Conservation (phyloP, 306 rosid genomes). For the Gynostemma pentaphyllum region DNA sequence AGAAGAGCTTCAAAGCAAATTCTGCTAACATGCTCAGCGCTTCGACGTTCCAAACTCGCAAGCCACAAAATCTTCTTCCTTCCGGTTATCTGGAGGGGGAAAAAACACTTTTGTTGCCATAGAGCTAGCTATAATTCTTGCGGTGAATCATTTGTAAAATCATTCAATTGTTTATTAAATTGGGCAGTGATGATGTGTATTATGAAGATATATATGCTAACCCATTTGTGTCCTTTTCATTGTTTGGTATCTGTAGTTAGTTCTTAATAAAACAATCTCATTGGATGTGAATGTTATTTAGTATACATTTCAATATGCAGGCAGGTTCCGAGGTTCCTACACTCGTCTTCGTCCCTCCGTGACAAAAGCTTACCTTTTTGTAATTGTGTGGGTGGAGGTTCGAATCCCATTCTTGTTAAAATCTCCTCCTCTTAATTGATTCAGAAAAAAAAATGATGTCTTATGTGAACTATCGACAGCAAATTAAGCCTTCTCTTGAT, state of each 20-base stretch:
- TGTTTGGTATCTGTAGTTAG: not conserved
- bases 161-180: conserved; percentile 9
- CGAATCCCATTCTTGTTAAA: too few species aligned
- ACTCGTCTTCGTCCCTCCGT: too few species aligned
- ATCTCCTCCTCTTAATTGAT: too few species aligned
- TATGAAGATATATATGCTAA: conserved; percentile 5
- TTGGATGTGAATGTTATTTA: not conserved
- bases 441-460: too few species aligned
- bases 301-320: not conserved
- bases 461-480: too few species aligned
- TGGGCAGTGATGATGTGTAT: not conserved
- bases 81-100: not conserved
- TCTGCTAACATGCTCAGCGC: not conserved
- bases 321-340: not conserved
- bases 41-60: not conserved
- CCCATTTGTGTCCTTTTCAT: conserved; percentile 3
- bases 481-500: not conserved
- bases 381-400: too few species aligned
- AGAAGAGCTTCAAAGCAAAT: not conserved
- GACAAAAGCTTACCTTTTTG: too few species aligned
- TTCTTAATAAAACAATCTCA: conserved; percentile 1
- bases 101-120: not conserved
- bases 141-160: conserved; percentile 11
- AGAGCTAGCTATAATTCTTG: conserved; percentile 13
- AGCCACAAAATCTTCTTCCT: not conserved